Conservation (phyloP, 139 green algal genomes). For the Coelastrella sp. region DNA sequence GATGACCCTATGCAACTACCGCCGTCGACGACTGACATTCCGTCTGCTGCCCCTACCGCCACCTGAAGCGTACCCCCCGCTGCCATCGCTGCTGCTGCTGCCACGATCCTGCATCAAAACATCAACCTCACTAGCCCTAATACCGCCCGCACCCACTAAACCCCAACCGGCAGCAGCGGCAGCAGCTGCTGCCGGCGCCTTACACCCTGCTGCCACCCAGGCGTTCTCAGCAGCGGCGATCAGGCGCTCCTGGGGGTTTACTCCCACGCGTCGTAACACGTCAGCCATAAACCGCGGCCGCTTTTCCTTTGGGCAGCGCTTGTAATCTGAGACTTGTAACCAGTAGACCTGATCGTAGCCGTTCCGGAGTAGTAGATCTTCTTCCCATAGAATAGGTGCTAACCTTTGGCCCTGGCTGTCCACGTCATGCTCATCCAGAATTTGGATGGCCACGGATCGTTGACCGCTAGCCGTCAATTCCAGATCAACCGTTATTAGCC, state of each 20-base stretch:
- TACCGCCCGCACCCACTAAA: conserved; percentile 13
- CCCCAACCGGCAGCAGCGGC: conserved; percentile 13
- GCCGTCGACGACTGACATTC: background rate
- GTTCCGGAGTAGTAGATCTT: conserved; percentile 23
- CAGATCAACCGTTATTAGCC: conserved; percentile 28
- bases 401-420: conserved; percentile 10
- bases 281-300: conserved; percentile 28
- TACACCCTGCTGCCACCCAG: conserved; percentile 15
- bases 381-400: conserved; percentile 9
- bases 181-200: background rate
- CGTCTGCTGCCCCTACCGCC: conserved; percentile 6
- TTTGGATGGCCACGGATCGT: conserved; percentile 19
- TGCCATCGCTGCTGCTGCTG: background rate
- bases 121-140: conserved; percentile 32
- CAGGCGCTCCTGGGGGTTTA: conserved; percentile 23
- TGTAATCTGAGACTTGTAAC: conserved; percentile 21
- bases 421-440: conserved; percentile 12
- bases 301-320: background rate
- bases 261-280: conserved; percentile 21
- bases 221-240: conserved; percentile 23
- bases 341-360: conserved; percentile 39
- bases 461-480: conserved; percentile 19
- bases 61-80: background rate
- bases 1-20: background rate
- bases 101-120: conserved; percentile 33